A percentile compares a stretch with the other conserved stretches of the same genome.
Evolutionary conservation across 768 basidiomycete species (phyloP).

Genomic region (Mycena latifolia): DNA sequence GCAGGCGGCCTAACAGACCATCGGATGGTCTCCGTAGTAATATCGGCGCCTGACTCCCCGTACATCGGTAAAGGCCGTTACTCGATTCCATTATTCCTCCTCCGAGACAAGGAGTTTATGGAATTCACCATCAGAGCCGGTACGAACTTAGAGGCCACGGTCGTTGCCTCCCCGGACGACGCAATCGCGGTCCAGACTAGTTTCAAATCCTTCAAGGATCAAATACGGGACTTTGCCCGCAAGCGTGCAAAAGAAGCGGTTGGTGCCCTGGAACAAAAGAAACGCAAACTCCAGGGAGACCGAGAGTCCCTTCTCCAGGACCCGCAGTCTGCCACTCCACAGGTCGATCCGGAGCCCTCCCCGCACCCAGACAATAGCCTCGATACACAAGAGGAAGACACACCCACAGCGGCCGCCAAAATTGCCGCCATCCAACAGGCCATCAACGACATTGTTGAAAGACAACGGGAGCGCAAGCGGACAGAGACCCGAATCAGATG

Average conservation of each 20-base stretch:
- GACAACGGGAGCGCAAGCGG: neutral
- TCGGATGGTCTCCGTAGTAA: constrained; percentile 23
- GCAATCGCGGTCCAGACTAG: neutral
- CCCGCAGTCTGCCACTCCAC: no score
- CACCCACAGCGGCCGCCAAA: no score
- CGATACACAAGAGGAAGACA: no score
- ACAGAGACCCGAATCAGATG: neutral
- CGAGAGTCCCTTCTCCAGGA: no score
- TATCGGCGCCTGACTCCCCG: constrained; percentile 19
- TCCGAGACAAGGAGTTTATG: neutral
- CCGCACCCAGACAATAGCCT: no score
- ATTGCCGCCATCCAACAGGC: no score
- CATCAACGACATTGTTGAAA: no score
- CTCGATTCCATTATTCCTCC: constrained; percentile 20
- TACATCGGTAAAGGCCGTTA: constrained; percentile 32
- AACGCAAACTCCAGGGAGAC: no score
- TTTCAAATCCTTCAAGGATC: neutral
- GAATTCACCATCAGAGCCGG: neutral
- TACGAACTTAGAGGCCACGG: neutral
- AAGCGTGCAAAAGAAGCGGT: neutral
- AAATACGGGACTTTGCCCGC: neutral
- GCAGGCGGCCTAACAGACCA: constrained; percentile 33
- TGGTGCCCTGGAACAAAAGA: constrained; percentile 6
- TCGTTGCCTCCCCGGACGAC: no score
- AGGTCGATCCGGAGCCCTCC: no score